Base-by-base conservation (phyloP, 2,329 filamentous ascomycete genomes). In the Didymella pinodella region DNA sequence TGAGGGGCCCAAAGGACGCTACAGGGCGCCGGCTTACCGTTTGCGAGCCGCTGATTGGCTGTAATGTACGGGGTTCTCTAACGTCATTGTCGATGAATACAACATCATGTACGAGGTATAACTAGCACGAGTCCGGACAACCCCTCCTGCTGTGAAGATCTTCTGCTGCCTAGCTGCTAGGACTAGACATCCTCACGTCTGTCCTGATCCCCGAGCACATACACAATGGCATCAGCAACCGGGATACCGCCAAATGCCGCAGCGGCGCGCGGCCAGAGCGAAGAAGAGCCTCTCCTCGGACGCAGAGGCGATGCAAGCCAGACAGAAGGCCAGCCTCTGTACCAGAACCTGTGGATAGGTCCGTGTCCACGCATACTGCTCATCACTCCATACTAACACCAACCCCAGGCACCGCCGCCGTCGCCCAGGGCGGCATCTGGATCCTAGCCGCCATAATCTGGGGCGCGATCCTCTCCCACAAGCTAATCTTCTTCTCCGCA, bases 401-500 rank as follows among this genome's bases (percentile, higher is more conserved):
- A 18, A 12, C 8, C 41, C 32, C 29, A 95, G 93, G 92, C 63
- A 96, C 93, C 16, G 94, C 87, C 56, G 84, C 89, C 60, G 78
- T 97, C 60, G 91, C 92, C 40, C 93, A 97, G 78, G 84, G 86
- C 43, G 94, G 92, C 55, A 86, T 89, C 54, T 81, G 92, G 78
- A 85, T 97, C 64, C 85, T 97, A 62, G 81, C 88, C 48, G 86
- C 86, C 34, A 86, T 94, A 56, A 83, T 96, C 65, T 97, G 92
- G 92, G 86, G 86, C 45, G 85, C 85, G 55, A 85, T 97, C 64
- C 86, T 97, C 73, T 85, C 87, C 41, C 83, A 84, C 44, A 76
- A 88, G 29, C 74, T 96, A 62, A 90, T 91, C 38, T 87, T 97
- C 68, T 97, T 98, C 84, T 93, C 92, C 18, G 87, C 89, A 8